phyloP scores from a whole-genome alignment of 2,329 filamentous ascomycete genomes.

The Ceratocystis colombiana region DNA sequence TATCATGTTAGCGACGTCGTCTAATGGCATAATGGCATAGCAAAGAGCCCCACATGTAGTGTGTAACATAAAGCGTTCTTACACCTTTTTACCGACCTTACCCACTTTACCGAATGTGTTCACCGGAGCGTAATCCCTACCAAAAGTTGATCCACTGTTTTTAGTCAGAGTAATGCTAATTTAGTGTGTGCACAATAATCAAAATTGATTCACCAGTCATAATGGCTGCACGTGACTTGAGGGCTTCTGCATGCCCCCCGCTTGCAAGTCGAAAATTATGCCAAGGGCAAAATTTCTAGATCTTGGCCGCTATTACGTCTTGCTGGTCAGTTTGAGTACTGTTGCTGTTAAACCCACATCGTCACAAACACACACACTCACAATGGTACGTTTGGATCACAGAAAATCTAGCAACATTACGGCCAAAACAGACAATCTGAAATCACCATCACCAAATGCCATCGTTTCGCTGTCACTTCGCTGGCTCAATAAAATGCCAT shows the following conservation, averaged over 20 bases:
- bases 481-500: not conserved
- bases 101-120: not conserved
- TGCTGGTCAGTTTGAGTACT: constrained; percentile 21
- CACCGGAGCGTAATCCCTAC: not conserved
- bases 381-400: constrained; percentile 21
- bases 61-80: not conserved
- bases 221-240: constrained; percentile 15
- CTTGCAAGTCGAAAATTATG: constrained; percentile 17
- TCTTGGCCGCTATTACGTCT: constrained; percentile 18
- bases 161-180: not conserved
- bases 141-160: not conserved
- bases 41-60: not conserved
- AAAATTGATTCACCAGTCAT: constrained; percentile 7
- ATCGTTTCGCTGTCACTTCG: not conserved
- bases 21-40: not conserved
- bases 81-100: not conserved
- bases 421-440: not conserved
- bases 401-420: not conserved
- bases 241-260: constrained; percentile 13
- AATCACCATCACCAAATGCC: not conserved
- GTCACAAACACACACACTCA: constrained; percentile 23
- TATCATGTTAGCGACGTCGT: not conserved
- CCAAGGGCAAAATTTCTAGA: constrained; percentile 20
- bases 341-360: constrained; percentile 24
- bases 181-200: constrained; percentile 19